Percentiles rank a stretch among this genome's conserved stretches.
Evolutionary conservation across 2,329 filamentous ascomycete genomes (phyloP).

Genomic region (Eutypella sp.): DNA sequence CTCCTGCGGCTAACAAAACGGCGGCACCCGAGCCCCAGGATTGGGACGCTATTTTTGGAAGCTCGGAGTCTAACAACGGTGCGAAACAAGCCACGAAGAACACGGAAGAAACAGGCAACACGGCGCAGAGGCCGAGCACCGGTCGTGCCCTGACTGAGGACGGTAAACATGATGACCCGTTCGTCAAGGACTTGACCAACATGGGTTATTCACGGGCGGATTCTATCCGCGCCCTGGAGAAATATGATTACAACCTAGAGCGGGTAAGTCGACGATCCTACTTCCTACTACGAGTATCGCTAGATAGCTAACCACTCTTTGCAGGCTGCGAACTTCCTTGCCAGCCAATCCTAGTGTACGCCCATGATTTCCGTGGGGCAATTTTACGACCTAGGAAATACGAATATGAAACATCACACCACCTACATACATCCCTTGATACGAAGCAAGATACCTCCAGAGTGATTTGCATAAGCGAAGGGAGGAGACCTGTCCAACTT

Average conservation of each 20-base stretch:
- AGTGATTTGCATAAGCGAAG: constrained; percentile 19
- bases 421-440: constrained; percentile 10
- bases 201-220: constrained; percentile 81
- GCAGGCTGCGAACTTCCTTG: constrained; percentile 52
- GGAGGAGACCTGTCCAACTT: constrained; percentile 4
- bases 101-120: constrained; percentile 18
- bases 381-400: background rate
- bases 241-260: constrained; percentile 93
- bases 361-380: background rate
- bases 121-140: constrained; percentile 20
- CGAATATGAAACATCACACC: background rate
- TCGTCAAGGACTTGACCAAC: constrained; percentile 78
- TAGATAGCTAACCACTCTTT: constrained; percentile 11
- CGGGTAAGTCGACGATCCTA: constrained; percentile 59
- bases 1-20: constrained; percentile 33
- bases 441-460: constrained; percentile 15
- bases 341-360: constrained; percentile 43
- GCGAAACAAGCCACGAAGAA: constrained; percentile 22
- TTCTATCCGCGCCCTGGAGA: constrained; percentile 77
- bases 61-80: constrained; percentile 54
- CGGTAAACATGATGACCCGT: constrained; percentile 83
- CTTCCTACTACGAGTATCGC: constrained; percentile 11
- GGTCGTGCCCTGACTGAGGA: constrained; percentile 68
- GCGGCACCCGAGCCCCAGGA: constrained; percentile 58
- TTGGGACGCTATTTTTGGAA: constrained; percentile 93